Base-by-base conservation (phyloP, 192 early-diverging fungal species). In the Anaeromyces robustus region DNA sequence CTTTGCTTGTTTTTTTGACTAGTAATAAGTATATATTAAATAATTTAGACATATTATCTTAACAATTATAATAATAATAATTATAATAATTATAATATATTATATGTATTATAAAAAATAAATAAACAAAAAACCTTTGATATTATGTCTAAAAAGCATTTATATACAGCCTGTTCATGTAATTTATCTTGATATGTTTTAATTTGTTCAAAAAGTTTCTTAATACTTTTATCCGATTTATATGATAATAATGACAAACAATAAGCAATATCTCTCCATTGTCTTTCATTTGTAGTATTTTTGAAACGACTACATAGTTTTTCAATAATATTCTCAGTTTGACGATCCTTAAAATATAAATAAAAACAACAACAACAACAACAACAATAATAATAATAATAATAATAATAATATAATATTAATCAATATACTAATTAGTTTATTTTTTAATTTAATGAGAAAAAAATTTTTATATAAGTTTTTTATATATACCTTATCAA, bases 241-340 rank as follows among this genome's bases (percentile, higher is more conserved):
- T 93, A 97, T 0, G 94, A 94, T 78, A 99, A 84, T 79, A 97
- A 84, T 16, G 95, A 93, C 78, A 99, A 85, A 86, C 96, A 98
- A 85, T 88, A 96, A 0, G 95, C 91, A 85, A 98, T 96, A 84
- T 98, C 97, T 43, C 95, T 89, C 94, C 95, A 98, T 82, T 93
- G 88, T 29, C 96, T 87, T 80, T 84, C 88, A 9, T 93, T 92
- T 19, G 91, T 88, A 7, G 94, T 88, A 83, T 92, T 95, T 82
- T 92, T 90, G 87, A 98, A 98, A 31, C 98, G 91, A 80, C 94
- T 89, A 87, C 97, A 99, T 30, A 99, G 89, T 86, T 99, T 98
- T 77, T 98, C 97, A 16, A 95, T 92, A 52, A 99, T 92, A 82
- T 94, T 96, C 80, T 98, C 98, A 29, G 93, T 92, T 85, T 98